These are phyloP conservation scores for Lignosus rhinocerotis DNA, from an alignment of 1,284 basidiomycete genomes.

Conservation along the genomic window DNA sequence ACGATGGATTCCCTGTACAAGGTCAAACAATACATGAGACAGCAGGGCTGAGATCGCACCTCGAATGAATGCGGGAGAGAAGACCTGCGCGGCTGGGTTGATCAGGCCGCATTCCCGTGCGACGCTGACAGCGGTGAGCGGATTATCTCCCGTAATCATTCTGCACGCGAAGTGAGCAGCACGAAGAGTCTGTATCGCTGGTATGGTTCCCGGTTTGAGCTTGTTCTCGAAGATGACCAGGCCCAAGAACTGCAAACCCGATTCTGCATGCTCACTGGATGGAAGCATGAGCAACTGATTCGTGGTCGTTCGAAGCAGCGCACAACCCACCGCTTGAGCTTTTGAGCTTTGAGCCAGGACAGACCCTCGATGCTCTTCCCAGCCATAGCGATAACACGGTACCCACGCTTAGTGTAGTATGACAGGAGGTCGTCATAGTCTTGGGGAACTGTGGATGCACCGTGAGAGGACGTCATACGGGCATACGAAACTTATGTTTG, in stretches of 20 bases:
- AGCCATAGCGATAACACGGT: constrained; percentile 97
- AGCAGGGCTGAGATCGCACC: constrained; percentile 44
- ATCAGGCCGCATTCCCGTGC: constrained; percentile 94
- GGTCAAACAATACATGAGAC: neutral
- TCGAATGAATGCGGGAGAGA: constrained; percentile 79
- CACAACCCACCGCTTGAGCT: constrained; percentile 79
- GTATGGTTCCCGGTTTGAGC: constrained; percentile 90
- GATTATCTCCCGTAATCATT: constrained; percentile 99
- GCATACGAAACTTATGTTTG: neutral
- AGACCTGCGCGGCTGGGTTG: constrained; percentile 90
- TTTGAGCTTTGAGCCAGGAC: constrained; percentile 97
- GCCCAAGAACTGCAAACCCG: constrained; percentile 88
- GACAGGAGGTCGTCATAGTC: constrained; percentile 97
- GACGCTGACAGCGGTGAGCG: constrained; percentile 95
- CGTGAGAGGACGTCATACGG: neutral
- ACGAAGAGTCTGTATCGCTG: constrained; percentile 88
- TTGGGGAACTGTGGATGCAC: constrained; percentile 69
- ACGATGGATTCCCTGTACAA: constrained; percentile 57
- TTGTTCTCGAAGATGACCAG: constrained; percentile 99
- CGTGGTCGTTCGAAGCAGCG: neutral
- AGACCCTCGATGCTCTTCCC: constrained; percentile 94
- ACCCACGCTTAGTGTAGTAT: constrained; percentile 97
- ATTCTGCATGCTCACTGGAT: constrained; percentile 90
- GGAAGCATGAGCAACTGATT: neutral
- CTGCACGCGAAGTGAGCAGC: constrained; percentile 91